phyloP scores from a whole-genome alignment of 1,139 yeast species.

The Williopsis jadinii region DNA sequence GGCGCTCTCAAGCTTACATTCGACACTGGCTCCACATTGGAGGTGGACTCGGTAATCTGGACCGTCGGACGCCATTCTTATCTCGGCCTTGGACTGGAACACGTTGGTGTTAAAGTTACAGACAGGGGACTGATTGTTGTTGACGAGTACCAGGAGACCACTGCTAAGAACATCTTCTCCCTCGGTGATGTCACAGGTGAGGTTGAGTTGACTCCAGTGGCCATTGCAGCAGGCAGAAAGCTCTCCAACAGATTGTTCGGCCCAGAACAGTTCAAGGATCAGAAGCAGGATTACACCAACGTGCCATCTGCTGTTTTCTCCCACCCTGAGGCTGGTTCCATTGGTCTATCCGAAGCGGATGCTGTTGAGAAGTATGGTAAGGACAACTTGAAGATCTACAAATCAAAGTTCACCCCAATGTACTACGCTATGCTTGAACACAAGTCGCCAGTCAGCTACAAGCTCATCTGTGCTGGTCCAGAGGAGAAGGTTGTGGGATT shows the following conservation, averaged over 20 bases:
- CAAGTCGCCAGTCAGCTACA: constrained; percentile 85
- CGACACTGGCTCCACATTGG: constrained; percentile 45
- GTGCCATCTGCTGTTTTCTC: constrained; percentile 91
- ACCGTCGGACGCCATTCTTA: constrained; percentile 86
- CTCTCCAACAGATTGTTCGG: constrained; percentile 89
- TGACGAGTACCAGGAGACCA: constrained; percentile 84
- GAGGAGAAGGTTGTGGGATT: constrained; percentile 94
- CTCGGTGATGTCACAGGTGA: constrained; percentile 92
- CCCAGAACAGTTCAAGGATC: constrained; percentile 53
- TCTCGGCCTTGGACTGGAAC: constrained; percentile 67
- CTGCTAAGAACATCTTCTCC: constrained; percentile 66
- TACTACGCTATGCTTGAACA: constrained; percentile 83
- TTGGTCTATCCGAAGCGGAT: constrained; percentile 75
- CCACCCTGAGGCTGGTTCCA: constrained; percentile 95
- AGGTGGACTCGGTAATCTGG: constrained; percentile 84
- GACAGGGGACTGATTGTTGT: constrained; percentile 54
- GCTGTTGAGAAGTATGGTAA: constrained; percentile 77
- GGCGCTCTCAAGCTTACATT: constrained; percentile 60
- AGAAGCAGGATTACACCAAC: constrained; percentile 75
- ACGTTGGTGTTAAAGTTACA: constrained; percentile 63
- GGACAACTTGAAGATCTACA: constrained; percentile 75
- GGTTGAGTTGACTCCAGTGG: constrained; percentile 94
- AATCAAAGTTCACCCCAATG: constrained; percentile 83
- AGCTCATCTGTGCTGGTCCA: constrained; percentile 67
- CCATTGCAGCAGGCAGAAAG: constrained; percentile 96